Evolutionary conservation across 768 basidiomycete genomes (phyloP), one percentile per base, ranked within the genome.

Genomic region (Lepiota brunneoincarnata): DNA sequence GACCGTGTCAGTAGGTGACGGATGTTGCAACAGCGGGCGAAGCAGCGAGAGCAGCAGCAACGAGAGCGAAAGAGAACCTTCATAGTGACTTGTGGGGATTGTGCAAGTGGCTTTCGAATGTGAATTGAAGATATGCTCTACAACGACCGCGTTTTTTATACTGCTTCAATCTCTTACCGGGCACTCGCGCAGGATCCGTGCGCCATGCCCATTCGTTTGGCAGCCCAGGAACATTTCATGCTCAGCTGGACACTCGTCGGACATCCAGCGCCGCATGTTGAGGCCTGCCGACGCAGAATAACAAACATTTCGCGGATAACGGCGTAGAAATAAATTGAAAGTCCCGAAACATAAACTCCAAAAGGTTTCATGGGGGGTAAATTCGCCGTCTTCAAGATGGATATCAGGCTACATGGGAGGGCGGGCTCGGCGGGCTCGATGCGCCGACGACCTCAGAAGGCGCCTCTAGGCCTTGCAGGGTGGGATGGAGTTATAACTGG

Each of bases 1-100:
- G 2, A 66, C 49, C 15, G 67, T 39, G 68, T 86, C 82, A n/a
- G 60, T 70, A 84, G 17, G 61, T 70, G 42, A 65, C 58, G 14
- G 71, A 63, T 40, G 60, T 59, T 17, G 63, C 62, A 23, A 66
- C 39, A 47, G 64, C 63, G 23, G 62, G 50, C 23, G 64, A 55
- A 35, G 60, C 51, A 23, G 61, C 53, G 38, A 69, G 60, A 51
- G 65, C 47, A 51, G 67, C 15, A 53, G 62, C 46, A 59, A 55
- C 20, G 54, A 71, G 55, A 10, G 62, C 48, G 45, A 56, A 54
- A 24, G 64, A 43, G 58, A 71, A 58, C 61, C n/a, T 73, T 71
- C 74, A 75, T 75, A 39, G 58, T 66, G 46, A 38, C 7, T 38
- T 47, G 21, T 20, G 34, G 21, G 20, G 40, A 12, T 49, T 31